Base-by-base conservation (phyloP, 257 asterid genomes). In the Perilla frutescens region DNA sequence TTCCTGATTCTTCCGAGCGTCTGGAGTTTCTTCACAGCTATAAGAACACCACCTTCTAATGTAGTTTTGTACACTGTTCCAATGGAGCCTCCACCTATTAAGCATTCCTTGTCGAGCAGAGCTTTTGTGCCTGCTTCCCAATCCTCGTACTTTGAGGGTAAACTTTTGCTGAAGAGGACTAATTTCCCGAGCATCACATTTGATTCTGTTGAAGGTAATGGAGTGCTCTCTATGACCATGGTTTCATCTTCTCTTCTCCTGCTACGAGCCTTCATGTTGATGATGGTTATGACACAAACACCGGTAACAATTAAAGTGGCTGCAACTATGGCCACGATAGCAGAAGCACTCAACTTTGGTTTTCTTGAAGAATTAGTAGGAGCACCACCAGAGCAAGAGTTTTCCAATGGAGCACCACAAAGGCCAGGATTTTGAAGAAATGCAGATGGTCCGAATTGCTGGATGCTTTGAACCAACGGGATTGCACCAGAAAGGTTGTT, bases 111-210 rank as follows among this genome's bases (percentile, higher is more conserved):
- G 26, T 20, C 26, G 26, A 20, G 26, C 26, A 20, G 26, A 20
- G 26, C 26, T 20, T 20, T 20, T 20, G 26, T 20, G 26, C 26
- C 26, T 1, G 91, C 85, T 74, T 93, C 97, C 98, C 98, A 93
- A 58, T 87, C 97, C 69, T 93, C 96, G 62, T 90, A 93, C 73
- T 87, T 93, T 8, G 97, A 86, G 34, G 97, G 98, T 70, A 91
- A 79, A 49, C 82, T 85, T 80, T 84, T 89, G 85, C 90, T 84
- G 80, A 89, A 93, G 43, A 91, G 89, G 66, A 93, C 96, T 57
- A 93, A 65, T 77, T 93, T 93, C 26, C 58, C 97, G 1, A 90
- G 87, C 41, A 93, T 85, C 54, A 84, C 81, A 64, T 84, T 20
- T 20, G 26, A 20, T 20, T 20, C 26, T 20, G 26, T 87, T 15